Evolutionary conservation across 345 rosid species (phyloP).

Genomic region (Eutrema heterophyllum): DNA sequence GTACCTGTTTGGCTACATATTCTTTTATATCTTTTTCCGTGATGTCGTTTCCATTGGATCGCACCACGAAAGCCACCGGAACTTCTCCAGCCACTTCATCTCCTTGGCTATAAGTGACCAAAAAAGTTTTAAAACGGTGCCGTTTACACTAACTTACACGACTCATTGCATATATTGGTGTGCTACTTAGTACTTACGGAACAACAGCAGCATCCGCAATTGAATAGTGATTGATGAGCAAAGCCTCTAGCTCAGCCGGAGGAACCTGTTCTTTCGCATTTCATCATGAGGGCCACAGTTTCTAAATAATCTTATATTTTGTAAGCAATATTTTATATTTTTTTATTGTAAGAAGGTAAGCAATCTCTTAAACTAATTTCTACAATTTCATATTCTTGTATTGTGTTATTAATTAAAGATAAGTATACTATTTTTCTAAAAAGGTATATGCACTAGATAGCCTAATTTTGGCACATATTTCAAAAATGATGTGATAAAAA

Average conservation of each 20-base stretch:
- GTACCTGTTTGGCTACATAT: slow-evolving; percentile 72
- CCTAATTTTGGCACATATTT: neutral
- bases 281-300: neutral
- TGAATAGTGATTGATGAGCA: slow-evolving; percentile 59
- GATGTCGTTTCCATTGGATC: slow-evolving; percentile 49
- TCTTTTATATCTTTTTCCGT: slow-evolving; percentile 69
- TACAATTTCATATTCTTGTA: neutral
- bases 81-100: slow-evolving; percentile 93
- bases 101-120: slow-evolving; percentile 39
- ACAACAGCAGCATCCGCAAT: slow-evolving; percentile 92
- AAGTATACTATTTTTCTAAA: neutral
- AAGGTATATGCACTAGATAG: no score
- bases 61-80: slow-evolving; percentile 88
- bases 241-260: slow-evolving; percentile 91
- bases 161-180: neutral
- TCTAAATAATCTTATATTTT: neutral
- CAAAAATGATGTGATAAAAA: neutral
- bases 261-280: slow-evolving; percentile 48
- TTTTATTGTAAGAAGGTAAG: neutral
- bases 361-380: neutral
- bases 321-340: neutral
- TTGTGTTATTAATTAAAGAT: neutral
- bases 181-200: slow-evolving; percentile 69
- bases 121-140: neutral
- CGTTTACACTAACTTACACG: neutral